phyloP scores from a whole-genome alignment of 805 yeast genomes.

The Nadsonia fulvescens region DNA sequence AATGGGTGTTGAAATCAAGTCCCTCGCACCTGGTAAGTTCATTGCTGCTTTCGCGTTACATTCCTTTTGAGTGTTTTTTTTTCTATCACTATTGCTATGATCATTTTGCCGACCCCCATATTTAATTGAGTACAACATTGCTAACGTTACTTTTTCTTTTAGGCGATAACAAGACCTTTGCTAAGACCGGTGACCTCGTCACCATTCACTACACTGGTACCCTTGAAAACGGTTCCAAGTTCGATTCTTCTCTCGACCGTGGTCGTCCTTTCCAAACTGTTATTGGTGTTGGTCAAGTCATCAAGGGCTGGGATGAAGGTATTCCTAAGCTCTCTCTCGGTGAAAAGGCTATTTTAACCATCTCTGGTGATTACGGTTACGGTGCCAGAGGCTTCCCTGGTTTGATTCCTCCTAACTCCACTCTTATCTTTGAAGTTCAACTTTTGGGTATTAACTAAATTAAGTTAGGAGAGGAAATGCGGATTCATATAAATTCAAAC shows the following conservation, averaged over 20 bases:
- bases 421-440: slow-evolving; percentile 38
- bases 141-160: slow-evolving; percentile 10
- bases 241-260: slow-evolving; percentile 89
- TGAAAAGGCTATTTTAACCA: slow-evolving; percentile 79
- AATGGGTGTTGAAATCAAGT: slow-evolving; percentile 23
- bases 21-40: slow-evolving; percentile 20
- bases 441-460: slow-evolving; percentile 15
- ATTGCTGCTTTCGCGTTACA: background rate
- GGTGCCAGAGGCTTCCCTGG: slow-evolving; percentile 95
- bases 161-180: slow-evolving; percentile 80
- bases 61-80: too few species aligned
- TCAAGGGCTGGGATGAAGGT: slow-evolving; percentile 92
- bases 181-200: slow-evolving; percentile 71
- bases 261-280: slow-evolving; percentile 86
- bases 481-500: too few species aligned
- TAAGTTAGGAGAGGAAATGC: too few species aligned
- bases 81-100: too few species aligned
- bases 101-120: slow-evolving; percentile 2
- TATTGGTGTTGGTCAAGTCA: slow-evolving; percentile 93
- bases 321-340: slow-evolving; percentile 86
- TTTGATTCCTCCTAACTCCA: slow-evolving; percentile 89
- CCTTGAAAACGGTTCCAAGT: slow-evolving; percentile 85
- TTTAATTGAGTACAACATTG: background rate
- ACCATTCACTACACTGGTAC: slow-evolving; percentile 95
- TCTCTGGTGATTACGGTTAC: slow-evolving; percentile 86